Percentiles rank a stretch among this genome's conserved stretches.
phyloP scores from a whole-genome alignment of 2,329 filamentous ascomycete species.

The Epichloe hybrida region DNA sequence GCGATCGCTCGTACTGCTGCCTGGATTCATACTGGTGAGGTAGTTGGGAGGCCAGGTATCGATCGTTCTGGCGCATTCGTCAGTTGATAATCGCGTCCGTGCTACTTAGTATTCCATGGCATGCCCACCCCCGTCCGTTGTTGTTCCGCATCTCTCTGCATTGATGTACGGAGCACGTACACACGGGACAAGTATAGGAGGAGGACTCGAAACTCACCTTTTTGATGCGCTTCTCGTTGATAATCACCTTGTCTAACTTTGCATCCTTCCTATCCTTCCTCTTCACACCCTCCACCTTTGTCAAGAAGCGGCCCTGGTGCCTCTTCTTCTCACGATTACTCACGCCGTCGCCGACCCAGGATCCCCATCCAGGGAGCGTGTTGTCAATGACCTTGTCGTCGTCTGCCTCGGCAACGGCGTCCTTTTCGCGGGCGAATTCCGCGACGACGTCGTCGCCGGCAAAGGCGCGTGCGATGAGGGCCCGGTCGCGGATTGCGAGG shows the following conservation, averaged over 20 bases:
- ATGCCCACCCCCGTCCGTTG: too few species aligned
- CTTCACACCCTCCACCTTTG: constrained; percentile 59
- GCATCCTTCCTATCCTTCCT: constrained; percentile 67
- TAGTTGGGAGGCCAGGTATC: constrained; percentile 71
- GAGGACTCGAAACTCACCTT: constrained; percentile 46
- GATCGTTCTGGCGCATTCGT: constrained; percentile 48
- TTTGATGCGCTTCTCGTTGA: constrained; percentile 86
- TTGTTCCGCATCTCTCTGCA: too few species aligned
- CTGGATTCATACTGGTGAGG: constrained; percentile 82
- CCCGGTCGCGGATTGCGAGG: constrained; percentile 45
- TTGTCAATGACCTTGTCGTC: constrained; percentile 72
- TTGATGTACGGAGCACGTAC: too few species aligned
- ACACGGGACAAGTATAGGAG: not conserved
- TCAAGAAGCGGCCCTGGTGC: constrained; percentile 49
- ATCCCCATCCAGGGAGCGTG: constrained; percentile 88
- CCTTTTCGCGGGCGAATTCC: constrained; percentile 73
- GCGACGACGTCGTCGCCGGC: constrained; percentile 75
- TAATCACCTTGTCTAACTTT: constrained; percentile 72
- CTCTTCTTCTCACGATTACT: constrained; percentile 53
- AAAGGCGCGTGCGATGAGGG: constrained; percentile 71
- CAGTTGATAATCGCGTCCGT: not conserved
- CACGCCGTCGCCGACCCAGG: constrained; percentile 76
- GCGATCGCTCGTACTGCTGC: constrained; percentile 79
- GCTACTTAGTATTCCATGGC: too few species aligned
- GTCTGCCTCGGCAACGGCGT: constrained; percentile 55